Conservation (phyloP, 208 protist species). For the Wallacemonas sp. region DNA sequence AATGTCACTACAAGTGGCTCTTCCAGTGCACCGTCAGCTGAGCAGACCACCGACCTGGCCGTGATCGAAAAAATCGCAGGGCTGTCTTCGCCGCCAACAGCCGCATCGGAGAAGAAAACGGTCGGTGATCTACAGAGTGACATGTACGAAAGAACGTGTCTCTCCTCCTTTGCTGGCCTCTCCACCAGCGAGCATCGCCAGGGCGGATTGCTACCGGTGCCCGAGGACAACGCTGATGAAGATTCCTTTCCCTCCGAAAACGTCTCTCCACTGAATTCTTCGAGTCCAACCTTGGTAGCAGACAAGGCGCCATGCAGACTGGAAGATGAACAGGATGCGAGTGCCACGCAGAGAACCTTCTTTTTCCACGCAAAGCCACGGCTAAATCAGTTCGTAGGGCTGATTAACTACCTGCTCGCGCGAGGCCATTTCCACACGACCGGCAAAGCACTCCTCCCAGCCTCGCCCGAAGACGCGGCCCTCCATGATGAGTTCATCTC, state of each 20-base stretch:
- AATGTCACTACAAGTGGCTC: no score
- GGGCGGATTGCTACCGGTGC: background rate
- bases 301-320: background rate
- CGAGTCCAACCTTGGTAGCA: background rate
- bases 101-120: background rate
- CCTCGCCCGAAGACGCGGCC: background rate
- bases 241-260: background rate
- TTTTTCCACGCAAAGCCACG: constrained; percentile 24
- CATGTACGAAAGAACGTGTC: background rate
- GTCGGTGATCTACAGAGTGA: background rate
- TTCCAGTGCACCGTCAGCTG: background rate
- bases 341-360: background rate
- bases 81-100: background rate
- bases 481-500: constrained; percentile 3
- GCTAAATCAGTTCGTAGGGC: constrained; percentile 25
- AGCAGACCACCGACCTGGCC: background rate
- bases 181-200: constrained; percentile 2
- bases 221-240: background rate
- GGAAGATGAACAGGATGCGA: background rate
- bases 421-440: constrained; percentile 16
- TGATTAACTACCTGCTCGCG: constrained; percentile 32
- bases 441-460: background rate
- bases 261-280: background rate
- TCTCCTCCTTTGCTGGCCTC: constrained; percentile 7
- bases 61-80: background rate